These are phyloP conservation scores for Ensete glaucum DNA, from an alignment of 176 grass and related monocot genomes.

Conservation along the genomic window DNA sequence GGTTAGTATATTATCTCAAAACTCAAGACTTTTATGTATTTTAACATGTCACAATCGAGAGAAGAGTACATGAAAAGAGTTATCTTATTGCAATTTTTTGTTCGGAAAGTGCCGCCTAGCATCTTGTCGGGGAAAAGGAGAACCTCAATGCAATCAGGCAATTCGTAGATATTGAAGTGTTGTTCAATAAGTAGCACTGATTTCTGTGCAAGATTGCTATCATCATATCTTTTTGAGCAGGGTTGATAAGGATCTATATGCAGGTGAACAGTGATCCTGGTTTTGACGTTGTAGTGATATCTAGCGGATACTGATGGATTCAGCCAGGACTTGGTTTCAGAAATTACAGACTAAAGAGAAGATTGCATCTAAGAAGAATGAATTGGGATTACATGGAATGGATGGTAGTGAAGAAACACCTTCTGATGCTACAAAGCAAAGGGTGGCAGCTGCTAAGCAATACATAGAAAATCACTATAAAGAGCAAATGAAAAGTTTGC, in stretches of 20 bases:
- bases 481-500: conserved; percentile 88
- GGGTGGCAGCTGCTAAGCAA: conserved; percentile 69
- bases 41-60: neutral
- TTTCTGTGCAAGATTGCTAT: neutral
- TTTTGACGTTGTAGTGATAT: neutral
- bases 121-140: neutral
- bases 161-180: neutral
- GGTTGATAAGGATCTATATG: neutral
- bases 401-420: conserved; percentile 48
- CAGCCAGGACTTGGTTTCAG: conserved; percentile 88
- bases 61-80: neutral
- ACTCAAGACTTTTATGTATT: neutral
- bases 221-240: neutral
- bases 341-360: conserved; percentile 91
- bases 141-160: neutral
- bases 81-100: neutral
- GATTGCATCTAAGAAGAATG: conserved; percentile 73
- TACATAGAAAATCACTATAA: conserved; percentile 99
- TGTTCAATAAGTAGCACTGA: neutral
- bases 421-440: conserved; percentile 74
- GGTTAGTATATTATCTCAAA: too few relatives aligned
- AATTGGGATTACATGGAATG: conserved; percentile 53
- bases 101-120: neutral
- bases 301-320: conserved; percentile 42
- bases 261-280: neutral